Base-by-base conservation (phyloP, 495 filamentous ascomycete genomes). In the Lasiosphaeriaceae sp. region DNA sequence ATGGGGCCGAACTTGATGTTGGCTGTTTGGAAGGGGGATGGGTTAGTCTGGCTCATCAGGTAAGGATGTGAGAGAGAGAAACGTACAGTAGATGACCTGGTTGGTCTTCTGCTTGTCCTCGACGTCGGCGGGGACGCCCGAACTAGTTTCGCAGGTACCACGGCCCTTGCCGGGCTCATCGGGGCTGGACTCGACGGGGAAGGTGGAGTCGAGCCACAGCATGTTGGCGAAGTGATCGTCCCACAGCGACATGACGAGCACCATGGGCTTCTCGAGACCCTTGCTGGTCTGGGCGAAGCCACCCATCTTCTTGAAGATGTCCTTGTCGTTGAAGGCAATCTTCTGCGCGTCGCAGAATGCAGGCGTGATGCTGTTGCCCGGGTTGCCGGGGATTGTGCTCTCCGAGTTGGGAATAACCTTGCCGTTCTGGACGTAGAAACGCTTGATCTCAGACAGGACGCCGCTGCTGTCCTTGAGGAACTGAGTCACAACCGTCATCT, bases 191-290 rank as follows among this genome's bases (percentile, higher is more conserved):
- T 79, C 77, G 19, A 77, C 72, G 2, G 88, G 88, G 75, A 86
- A 89, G 71, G 72, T 79, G 66, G 83, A 83, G 76, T 92, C 89
- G 59, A 93, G 82, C 89, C 89, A 91, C 55, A 86, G 77, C 88
- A 91, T 92, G 73, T 88, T 80, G 71, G 81, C 74, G 63, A 78
- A 72, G 74, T 90, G 81, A 69, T 90, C 87, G 64, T 89, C 86
- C 87, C 87, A 90, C 63, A 90, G 68, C 59, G 80, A 83, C 80
- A 90, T 79, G 63, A 87, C 86, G 20, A 90, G 78, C 35, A 88
- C 88, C 84, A 89, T 85, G 49, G 80, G 83, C 14, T 72, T 47
- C 4, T 63, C 67, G 19, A 88, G 58, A 17, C 73, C 82, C n/a
- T 72, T 60, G 52, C 81, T 75, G 74, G 89, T 83, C 44, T 70